Conservation (phyloP, 1,139 yeast genomes). For the Yamadazyma dushanensis region DNA sequence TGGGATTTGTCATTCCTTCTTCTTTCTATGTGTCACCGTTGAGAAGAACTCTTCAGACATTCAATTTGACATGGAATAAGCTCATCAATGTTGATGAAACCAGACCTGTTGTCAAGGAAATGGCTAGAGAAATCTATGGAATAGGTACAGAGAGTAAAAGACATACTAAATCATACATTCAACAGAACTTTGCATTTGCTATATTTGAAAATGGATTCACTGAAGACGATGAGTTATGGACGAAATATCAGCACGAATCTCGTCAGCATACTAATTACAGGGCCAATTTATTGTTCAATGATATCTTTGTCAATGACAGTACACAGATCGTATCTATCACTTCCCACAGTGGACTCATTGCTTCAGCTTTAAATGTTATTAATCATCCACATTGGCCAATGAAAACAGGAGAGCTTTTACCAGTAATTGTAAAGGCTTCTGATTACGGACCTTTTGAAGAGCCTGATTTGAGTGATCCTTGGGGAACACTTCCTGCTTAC, state of each 20-base stretch:
- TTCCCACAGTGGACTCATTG: slow-evolving; percentile 35
- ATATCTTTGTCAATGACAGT: slow-evolving; percentile 29
- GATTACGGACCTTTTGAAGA: slow-evolving; percentile 9
- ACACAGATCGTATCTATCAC: slow-evolving; percentile 31
- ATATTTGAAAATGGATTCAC: slow-evolving; percentile 31
- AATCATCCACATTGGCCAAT: slow-evolving; percentile 25
- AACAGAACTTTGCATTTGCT: slow-evolving; percentile 22
- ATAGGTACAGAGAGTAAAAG: slow-evolving; percentile 37
- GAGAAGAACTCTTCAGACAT: slow-evolving; percentile 36
- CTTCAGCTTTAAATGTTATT: slow-evolving; percentile 27
- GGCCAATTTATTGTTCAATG: slow-evolving; percentile 30
- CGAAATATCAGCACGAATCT: slow-evolving; percentile 23
- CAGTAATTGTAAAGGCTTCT: slow-evolving; percentile 20
- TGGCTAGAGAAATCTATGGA: slow-evolving; percentile 40
- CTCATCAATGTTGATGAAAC: slow-evolving; percentile 13
- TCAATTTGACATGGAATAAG: slow-evolving; percentile 27
- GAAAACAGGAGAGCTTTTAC: slow-evolving; percentile 24
- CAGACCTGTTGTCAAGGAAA: slow-evolving; percentile 32
- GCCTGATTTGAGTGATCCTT: slow-evolving; percentile 18
- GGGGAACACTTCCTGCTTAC: slow-evolving; percentile 15
- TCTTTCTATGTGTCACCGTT: slow-evolving; percentile 36
- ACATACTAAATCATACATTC: slow-evolving; percentile 28
- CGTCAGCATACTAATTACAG: slow-evolving; percentile 27
- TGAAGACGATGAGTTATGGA: slow-evolving; percentile 32
- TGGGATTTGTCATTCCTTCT: slow-evolving; percentile 27